Base-by-base conservation (phyloP, 2,329 filamentous ascomycete genomes). In the Fusarium beomiforme region DNA sequence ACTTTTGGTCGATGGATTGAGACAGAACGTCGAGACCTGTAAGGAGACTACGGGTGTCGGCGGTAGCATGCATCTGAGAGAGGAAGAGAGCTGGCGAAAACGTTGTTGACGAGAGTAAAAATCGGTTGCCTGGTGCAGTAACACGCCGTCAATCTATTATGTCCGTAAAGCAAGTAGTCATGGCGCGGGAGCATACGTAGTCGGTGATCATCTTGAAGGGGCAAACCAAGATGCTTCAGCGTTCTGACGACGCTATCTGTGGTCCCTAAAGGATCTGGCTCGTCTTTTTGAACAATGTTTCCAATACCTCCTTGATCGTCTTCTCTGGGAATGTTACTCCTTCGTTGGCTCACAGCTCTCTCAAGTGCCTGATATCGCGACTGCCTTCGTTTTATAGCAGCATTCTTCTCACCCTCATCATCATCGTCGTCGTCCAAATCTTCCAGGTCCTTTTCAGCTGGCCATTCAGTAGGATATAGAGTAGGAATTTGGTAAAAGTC, bases 1-100 rank as follows among this genome's bases (percentile, higher is more conserved):
- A 98, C 81, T 99, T 99, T 82, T 98, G 93, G 77, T 98, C 96
- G 77, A 99, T 99, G 2, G 95, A 98, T 68, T 89, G 89, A 21
- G 94, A 96, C 23, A 99, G 88, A 64, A 92, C 91, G 73, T 97
- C 92, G 23, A 99, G 88, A 6, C 96, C 97, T 51, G 89, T 86
- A 16, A 97, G 85, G 2, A 99, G 85, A 47, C 91, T 89, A 74
- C 94, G 89, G 2, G 95, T 97, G 59, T 95, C 94, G 59, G 93
- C 95, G 50, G 90, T 89, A 65, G 93, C 91, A 80, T 99, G 97
- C 71, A 97, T 92, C 80, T 98, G 93, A 0, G 95, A 96, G 16
- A 99, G 87, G 80, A 98, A 99, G 11, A 97, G 85, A 6, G 93
- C 90, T 4, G 96, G 96, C 1, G 94, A 97, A 83, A 99, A 99